Conservation (phyloP, 768 basidiomycete genomes). For the Asterophora lycoperdoides region DNA sequence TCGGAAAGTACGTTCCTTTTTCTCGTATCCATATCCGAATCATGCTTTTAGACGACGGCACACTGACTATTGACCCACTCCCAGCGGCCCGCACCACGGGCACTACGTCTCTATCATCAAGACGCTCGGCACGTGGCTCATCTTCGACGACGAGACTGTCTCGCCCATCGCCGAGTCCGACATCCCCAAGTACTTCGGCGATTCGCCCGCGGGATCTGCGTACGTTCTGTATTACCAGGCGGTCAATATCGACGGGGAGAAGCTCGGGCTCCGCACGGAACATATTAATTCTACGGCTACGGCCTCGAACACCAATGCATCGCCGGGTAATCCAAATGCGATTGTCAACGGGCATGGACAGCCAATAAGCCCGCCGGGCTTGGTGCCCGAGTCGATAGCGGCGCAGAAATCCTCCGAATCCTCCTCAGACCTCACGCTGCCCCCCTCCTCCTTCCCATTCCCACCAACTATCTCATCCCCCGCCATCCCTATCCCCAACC, state of each 20-base stretch:
- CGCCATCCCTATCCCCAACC: not conserved
- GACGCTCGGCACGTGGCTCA: slow-evolving; percentile 77
- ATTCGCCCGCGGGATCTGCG: slow-evolving; percentile 80
- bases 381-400: slow-evolving; percentile 3
- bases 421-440: not conserved
- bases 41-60: not conserved
- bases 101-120: slow-evolving; percentile 97
- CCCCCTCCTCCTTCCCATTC: not conserved
- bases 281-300: slow-evolving; percentile 1
- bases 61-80: slow-evolving; percentile 7
- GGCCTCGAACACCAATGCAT: not conserved
- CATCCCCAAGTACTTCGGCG: slow-evolving; percentile 93
- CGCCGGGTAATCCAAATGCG: not conserved
- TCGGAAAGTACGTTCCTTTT: slow-evolving; percentile 75
- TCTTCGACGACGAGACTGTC: slow-evolving; percentile 96
- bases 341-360: too few relatives aligned
- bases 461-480: not conserved
- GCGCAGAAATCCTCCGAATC: slow-evolving; percentile 5
- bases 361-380: not conserved
- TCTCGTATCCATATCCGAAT: not conserved
- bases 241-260: slow-evolving; percentile 72
- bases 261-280: slow-evolving; percentile 55
- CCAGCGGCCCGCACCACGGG: slow-evolving; percentile 94
- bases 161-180: slow-evolving; percentile 84
- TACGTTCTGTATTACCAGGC: slow-evolving; percentile 99